Base-by-base conservation (phyloP, 148 eudicot species). In the Amaranthus cruentus region DNA sequence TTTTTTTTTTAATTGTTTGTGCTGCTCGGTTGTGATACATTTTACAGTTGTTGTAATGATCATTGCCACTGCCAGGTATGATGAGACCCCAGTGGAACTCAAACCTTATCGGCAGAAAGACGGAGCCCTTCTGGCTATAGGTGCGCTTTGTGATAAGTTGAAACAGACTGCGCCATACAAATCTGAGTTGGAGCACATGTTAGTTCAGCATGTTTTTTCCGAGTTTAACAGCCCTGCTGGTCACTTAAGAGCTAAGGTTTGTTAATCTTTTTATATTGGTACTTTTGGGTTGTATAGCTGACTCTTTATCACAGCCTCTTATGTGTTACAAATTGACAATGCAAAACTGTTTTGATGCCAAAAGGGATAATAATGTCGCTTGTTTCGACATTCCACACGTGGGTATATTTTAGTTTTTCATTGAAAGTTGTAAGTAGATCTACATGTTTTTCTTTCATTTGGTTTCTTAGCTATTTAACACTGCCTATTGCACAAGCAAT, bases 41-140 rank as follows among this genome's bases (percentile, higher is more conserved):
- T 6, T 43, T 7, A 14, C 43, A 47, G 48, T 47, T 80, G 68
- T 18, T 61, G 18, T 53, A 6, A 64, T 53, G 61, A 52, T 76
- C 4, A 6, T 13, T 75, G 68, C 62, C 7, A 66, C 63, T 57
- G 68, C 69, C 71, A 95, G 99, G 81, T 96, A 96, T 73, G 88
- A 90, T 59, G 99, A 87, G 78, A 74, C 92, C 46, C 59, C 94
- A 55, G 66, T 73, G 9, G 96, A 87, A 74, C 85, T 83, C 69
- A 96, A 96, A 74, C 92, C 94, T 21, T 96, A 90, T 81, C 82
- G 96, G 69, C 94, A 90, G 73, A 96, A 96, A 83, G 99, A 96
- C 81, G 99, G 99, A 60, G 99, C 99, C 38, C 96, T 96, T 73
- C 97, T 96, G 77, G 99, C 99, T 47, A 92, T 96, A 49, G 99